phyloP scores from a whole-genome alignment of 2,329 filamentous ascomycete genomes.

The Diaporthe capsici region DNA sequence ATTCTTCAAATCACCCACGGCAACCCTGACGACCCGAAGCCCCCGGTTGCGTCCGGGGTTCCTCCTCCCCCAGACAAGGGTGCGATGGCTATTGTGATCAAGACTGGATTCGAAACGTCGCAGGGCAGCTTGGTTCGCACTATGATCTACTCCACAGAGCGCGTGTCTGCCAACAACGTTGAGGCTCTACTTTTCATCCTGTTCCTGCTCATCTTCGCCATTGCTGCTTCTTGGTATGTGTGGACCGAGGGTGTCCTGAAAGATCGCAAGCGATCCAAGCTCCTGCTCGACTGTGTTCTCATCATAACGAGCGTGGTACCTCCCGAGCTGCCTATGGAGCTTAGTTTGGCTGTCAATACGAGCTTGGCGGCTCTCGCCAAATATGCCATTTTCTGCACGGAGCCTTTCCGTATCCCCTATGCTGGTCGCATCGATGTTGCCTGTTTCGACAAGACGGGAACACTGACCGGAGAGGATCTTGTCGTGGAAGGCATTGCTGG shows the following conservation, averaged over 20 bases:
- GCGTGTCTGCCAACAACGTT: conserved; percentile 97
- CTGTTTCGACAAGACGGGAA: conserved; percentile 99
- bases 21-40: conserved; percentile 80
- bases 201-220: conserved; percentile 94
- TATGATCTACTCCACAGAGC: conserved; percentile 99
- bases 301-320: conserved; percentile 98
- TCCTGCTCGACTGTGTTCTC: conserved; percentile 96
- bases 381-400: conserved; percentile 97
- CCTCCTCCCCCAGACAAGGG: conserved; percentile 91
- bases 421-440: conserved; percentile 95
- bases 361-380: conserved; percentile 94
- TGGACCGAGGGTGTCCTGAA: conserved; percentile 96
- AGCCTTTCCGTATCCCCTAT: conserved; percentile 97
- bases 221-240: conserved; percentile 98
- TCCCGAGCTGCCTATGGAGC: conserved; percentile 98
- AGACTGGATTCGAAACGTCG: conserved; percentile 98
- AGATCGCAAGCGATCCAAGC: conserved; percentile 97
- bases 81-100: conserved; percentile 92
- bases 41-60: conserved; percentile 81
- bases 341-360: conserved; percentile 97
- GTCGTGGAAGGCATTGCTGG: conserved; percentile 98
- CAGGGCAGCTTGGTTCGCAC: conserved; percentile 97
- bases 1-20: conserved; percentile 95
- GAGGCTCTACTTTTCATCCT: conserved; percentile 98
- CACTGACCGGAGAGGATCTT: conserved; percentile 94